Conservation (phyloP, 768 basidiomycete species). For the Ramaria sp. region DNA sequence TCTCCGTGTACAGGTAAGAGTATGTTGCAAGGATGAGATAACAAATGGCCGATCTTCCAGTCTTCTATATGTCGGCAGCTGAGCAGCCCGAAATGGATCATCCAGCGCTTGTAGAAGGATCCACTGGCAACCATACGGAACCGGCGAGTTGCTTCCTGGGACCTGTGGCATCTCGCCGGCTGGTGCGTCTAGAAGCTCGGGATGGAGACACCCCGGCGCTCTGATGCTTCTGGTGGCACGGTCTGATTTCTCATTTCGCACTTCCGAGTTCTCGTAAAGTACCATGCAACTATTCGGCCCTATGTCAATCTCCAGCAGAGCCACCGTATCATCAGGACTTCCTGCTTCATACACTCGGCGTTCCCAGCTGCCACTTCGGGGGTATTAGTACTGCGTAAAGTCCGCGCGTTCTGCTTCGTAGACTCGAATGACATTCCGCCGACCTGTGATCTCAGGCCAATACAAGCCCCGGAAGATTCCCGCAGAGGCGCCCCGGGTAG, state of each 20-base stretch:
- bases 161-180: background rate
- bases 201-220: background rate
- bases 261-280: background rate
- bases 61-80: too few relatives aligned
- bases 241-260: background rate
- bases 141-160: too few relatives aligned
- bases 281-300: background rate
- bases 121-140: too few relatives aligned
- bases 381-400: too few relatives aligned
- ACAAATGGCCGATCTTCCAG: too few relatives aligned
- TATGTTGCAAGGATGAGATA: too few relatives aligned
- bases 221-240: background rate
- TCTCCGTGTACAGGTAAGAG: too few relatives aligned
- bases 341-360: too few relatives aligned
- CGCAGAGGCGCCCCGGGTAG: background rate
- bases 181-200: background rate
- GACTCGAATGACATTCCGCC: background rate
- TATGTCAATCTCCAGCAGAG: background rate
- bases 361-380: too few relatives aligned
- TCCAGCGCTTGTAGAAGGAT: too few relatives aligned
- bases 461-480: background rate
- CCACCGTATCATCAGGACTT: too few relatives aligned
- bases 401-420: background rate
- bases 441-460: background rate
- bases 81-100: too few relatives aligned